A percentile compares a stretch with the other conserved stretches of the same genome.
Evolutionary conservation across 1,284 basidiomycete genomes (phyloP).

Genomic region (Pseudomicrostroma phylloplanum): DNA sequence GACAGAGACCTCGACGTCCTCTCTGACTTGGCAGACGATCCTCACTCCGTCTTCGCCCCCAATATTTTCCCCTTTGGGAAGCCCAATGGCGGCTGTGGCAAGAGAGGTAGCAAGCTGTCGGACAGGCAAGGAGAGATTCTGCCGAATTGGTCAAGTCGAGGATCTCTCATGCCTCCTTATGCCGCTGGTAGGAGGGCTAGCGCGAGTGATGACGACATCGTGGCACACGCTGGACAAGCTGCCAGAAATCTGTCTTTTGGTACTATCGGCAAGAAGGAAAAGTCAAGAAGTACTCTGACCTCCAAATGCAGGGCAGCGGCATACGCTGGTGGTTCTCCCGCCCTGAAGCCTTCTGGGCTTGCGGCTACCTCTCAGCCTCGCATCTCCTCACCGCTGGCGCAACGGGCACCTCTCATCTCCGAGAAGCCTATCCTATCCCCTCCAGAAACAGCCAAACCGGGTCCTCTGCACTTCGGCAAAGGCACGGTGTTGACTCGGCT

Average conservation of each 20-base stretch:
- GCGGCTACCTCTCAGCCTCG: too few relatives aligned
- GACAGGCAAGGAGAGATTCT: too few relatives aligned
- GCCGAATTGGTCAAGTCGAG: too few relatives aligned
- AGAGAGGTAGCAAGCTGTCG: too few relatives aligned
- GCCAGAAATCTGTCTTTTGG: neutral
- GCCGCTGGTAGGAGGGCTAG: neutral
- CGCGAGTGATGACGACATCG: constrained; percentile 4
- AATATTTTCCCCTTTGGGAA: neutral
- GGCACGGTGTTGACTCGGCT: neutral
- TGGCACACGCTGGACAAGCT: neutral
- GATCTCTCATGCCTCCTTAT: too few relatives aligned
- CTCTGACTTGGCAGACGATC: neutral
- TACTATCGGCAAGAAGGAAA: neutral
- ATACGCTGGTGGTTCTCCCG: too few relatives aligned
- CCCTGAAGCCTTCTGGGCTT: too few relatives aligned
- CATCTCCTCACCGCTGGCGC: too few relatives aligned
- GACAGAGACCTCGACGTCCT: too few relatives aligned
- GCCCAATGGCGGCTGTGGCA: too few relatives aligned
- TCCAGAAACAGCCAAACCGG: neutral
- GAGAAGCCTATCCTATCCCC: too few relatives aligned
- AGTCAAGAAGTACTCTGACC: neutral
- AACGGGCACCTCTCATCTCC: too few relatives aligned
- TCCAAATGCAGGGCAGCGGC: neutral
- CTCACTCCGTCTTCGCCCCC: neutral
- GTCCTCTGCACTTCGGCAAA: neutral